phyloP scores from a whole-genome alignment of 352 stramenopile species.

The Bremia lactucae region DNA sequence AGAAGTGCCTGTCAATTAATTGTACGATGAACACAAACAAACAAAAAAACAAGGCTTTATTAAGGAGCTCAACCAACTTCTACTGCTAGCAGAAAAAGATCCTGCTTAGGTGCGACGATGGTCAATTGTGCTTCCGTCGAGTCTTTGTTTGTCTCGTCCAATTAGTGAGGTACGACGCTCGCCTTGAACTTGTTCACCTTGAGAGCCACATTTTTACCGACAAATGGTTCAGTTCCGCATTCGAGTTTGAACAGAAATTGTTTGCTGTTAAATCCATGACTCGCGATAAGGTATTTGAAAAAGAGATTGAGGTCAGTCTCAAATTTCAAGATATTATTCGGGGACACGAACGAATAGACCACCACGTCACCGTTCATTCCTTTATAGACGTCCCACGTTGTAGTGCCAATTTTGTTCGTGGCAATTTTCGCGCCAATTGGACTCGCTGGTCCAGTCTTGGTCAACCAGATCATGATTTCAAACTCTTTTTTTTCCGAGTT shows the following conservation, averaged over 20 bases:
- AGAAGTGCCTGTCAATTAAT: no score
- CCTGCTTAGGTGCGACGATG: no score
- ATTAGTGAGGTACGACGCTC: conserved; percentile 7
- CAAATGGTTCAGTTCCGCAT: conserved; percentile 30
- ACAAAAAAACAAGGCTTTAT: no score
- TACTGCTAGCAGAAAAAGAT: no score
- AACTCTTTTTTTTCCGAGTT: conserved; percentile 26
- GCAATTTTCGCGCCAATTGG: conserved; percentile 24
- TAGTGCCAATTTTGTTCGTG: conserved; percentile 17
- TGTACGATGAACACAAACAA: no score
- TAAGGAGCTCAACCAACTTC: no score
- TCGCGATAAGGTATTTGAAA: conserved; percentile 23
- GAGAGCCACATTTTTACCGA: conserved; percentile 17
- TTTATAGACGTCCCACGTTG: conserved; percentile 21
- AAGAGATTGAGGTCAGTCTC: conserved; percentile 28
- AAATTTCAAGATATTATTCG: conserved; percentile 16
- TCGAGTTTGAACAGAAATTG: conserved; percentile 32
- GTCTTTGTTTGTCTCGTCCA: conserved; percentile 7
- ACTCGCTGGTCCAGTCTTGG: conserved; percentile 21
- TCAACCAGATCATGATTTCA: conserved; percentile 40
- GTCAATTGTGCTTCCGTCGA: conserved; percentile 7
- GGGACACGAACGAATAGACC: conserved; percentile 37
- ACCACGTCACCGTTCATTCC: conserved; percentile 26
- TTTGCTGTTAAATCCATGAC: conserved; percentile 17
- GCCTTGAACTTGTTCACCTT: conserved; percentile 26